Conservation (phyloP, 108 stramenopile genomes). For the Nitzschia palea region DNA sequence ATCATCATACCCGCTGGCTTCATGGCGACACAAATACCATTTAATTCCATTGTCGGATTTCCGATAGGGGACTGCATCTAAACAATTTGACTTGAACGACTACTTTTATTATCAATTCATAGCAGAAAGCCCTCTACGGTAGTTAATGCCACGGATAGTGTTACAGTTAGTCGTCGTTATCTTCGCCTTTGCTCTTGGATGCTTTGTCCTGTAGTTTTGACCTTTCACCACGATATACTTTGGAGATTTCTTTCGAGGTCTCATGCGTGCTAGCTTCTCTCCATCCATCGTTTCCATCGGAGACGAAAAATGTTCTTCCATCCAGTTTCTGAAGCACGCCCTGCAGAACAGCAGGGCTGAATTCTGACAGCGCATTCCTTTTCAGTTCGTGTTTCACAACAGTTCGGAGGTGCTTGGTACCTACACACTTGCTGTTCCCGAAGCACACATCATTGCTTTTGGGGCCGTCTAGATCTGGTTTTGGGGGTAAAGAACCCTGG, state of each 20-base stretch:
- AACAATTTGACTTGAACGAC: too few relatives aligned
- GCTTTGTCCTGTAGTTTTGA: neutral
- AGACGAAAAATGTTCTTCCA: conserved; percentile 22
- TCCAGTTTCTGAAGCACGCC: conserved; percentile 1
- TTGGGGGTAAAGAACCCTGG: neutral
- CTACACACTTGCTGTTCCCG: conserved; percentile 5
- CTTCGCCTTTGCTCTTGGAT: neutral
- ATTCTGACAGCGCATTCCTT: conserved; percentile 1
- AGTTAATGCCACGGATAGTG: too few relatives aligned
- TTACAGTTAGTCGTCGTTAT: neutral
- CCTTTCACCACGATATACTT: conserved; percentile 5
- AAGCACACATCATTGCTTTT: conserved; percentile 24
- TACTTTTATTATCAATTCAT: too few relatives aligned
- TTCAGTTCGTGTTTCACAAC: conserved; percentile 1
- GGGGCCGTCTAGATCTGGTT: conserved; percentile 2
- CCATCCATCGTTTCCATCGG: conserved; percentile 9
- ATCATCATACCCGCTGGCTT: too few relatives aligned
- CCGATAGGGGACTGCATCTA: too few relatives aligned
- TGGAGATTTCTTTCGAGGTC: conserved; percentile 1
- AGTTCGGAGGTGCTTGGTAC: conserved; percentile 11
- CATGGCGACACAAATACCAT: too few relatives aligned
- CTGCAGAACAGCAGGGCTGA: conserved; percentile 17
- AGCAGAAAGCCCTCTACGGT: too few relatives aligned
- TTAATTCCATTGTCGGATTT: too few relatives aligned
- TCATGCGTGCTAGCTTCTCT: conserved; percentile 17